Evolutionary conservation across 1,139 yeast genomes (phyloP), one percentile per base, ranked within the genome.

Genomic region (Eremothecium cymbalariae): DNA sequence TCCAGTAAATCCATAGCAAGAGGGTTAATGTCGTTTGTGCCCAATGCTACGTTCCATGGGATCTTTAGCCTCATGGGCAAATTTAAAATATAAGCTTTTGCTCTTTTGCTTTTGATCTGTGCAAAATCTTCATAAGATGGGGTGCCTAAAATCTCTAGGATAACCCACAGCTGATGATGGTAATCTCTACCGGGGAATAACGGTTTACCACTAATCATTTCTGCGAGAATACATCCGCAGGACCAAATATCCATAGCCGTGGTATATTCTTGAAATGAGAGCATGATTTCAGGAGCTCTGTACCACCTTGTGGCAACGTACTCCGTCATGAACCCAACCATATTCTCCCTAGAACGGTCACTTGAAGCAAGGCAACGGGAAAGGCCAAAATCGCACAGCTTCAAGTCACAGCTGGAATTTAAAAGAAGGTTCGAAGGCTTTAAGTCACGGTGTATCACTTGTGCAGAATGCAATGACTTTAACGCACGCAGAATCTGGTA

Each of bases 351-450:
- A 2, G 59, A 52, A 18, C 57, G 58, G 9, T 61, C 59, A 24
- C 80, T 72, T 50, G 80, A 83, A 12, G 95, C 94, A 19, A 74
- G 51, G 8, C 84, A 81, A 38, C 97, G 68, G 2, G 96, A 94
- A 28, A 88, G 67, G 0, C 97, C 97, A 62, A 88, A 88, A 60
- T 88, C 97, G 59, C 96, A 85, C 27, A 88, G 75, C 55, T 88
- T 88, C 48, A 88, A 67, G 62, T 86, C 96, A 62, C 97, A 88
- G 54, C 86, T 85, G 19, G 94, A 78, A 53, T 88, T 88, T 28
- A 88, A 63, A 38, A 88, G 66, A 40, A 88, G 63, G 59, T 88
- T 88, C 14, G 88, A 76, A 3, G 97, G 97, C 59, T 88, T 88
- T 46, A 88, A 65, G 55, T 88, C 97, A 41, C 97, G 71, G 55